Conservation (phyloP, 352 stramenopile genomes). For the Globisporangium apiculatum region DNA sequence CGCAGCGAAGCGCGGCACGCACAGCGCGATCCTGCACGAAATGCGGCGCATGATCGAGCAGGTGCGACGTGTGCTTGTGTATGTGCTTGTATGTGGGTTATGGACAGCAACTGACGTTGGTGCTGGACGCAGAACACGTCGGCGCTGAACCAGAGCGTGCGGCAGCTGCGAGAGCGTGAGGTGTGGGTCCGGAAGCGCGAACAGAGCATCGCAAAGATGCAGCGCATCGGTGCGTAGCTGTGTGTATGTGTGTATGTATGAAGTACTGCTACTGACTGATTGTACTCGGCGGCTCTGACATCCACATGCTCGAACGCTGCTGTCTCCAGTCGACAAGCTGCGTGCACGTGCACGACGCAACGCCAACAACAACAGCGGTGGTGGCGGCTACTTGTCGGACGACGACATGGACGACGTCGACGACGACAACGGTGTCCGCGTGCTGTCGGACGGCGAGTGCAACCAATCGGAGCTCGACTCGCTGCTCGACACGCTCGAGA, state of each 20-base stretch:
- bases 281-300: background rate
- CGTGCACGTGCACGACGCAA: slow-evolving; percentile 5
- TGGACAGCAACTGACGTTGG: background rate
- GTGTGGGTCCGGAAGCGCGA: slow-evolving; percentile 42
- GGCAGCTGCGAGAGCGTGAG: slow-evolving; percentile 40
- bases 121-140: slow-evolving; percentile 21
- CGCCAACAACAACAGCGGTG: slow-evolving; percentile 2
- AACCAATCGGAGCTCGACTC: slow-evolving; percentile 13
- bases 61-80: slow-evolving; percentile 11
- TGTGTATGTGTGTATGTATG: background rate
- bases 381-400: slow-evolving; percentile 5
- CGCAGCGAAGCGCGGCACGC: slow-evolving; percentile 1
- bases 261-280: background rate
- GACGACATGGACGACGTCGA: slow-evolving; percentile 5
- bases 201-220: slow-evolving; percentile 35
- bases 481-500: slow-evolving; percentile 15
- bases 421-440: background rate
- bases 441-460: slow-evolving; percentile 7
- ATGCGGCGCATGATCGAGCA: slow-evolving; percentile 65
- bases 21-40: slow-evolving; percentile 36
- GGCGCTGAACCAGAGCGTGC: slow-evolving; percentile 38
- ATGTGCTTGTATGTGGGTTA: background rate
- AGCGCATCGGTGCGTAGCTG: slow-evolving; percentile 15
- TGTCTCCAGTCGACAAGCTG: slow-evolving; percentile 8
- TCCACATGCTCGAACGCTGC: background rate